Conservation (phyloP, 306 rosid genomes). For the Malus sylvestris region DNA sequence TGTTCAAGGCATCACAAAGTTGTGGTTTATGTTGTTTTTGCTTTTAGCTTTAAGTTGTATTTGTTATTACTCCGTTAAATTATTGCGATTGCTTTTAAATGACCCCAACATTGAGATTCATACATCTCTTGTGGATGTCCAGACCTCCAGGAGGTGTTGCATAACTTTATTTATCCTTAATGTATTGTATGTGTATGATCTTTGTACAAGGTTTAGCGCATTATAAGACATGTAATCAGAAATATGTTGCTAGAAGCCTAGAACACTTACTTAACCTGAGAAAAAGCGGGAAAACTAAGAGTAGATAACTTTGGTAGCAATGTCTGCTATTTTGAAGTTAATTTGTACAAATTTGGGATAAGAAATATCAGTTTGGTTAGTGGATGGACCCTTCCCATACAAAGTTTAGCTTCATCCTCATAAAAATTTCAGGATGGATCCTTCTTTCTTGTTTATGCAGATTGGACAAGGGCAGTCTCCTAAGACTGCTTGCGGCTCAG, state of each 20-base stretch:
- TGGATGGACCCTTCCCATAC: not conserved
- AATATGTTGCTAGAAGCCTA: not conserved
- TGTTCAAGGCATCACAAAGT: not conserved
- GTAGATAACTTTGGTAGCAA: not conserved
- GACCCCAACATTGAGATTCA: not conserved
- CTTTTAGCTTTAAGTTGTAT: too few relatives aligned
- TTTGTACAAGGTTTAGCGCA: not conserved
- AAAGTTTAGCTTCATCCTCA: not conserved
- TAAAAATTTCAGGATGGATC: not conserved
- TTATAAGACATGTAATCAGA: not conserved
- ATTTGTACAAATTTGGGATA: not conserved
- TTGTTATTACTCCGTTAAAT: too few relatives aligned
- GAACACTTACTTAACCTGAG: not conserved
- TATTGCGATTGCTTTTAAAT: not conserved
- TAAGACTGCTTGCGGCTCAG: not conserved
- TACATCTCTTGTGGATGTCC: not conserved
- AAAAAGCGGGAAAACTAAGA: not conserved
- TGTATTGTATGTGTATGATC: not conserved
- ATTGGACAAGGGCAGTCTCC: not conserved
- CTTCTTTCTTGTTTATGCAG: not conserved
- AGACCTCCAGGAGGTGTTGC: not conserved
- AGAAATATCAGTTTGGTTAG: not conserved
- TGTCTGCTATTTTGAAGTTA: not conserved
- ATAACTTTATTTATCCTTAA: not conserved
- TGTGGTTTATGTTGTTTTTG: too few relatives aligned